Evolutionary conservation across 2,329 filamentous ascomycete genomes (phyloP), one percentile per base, ranked within the genome.

Genomic region (Sphaerulina populicola): DNA sequence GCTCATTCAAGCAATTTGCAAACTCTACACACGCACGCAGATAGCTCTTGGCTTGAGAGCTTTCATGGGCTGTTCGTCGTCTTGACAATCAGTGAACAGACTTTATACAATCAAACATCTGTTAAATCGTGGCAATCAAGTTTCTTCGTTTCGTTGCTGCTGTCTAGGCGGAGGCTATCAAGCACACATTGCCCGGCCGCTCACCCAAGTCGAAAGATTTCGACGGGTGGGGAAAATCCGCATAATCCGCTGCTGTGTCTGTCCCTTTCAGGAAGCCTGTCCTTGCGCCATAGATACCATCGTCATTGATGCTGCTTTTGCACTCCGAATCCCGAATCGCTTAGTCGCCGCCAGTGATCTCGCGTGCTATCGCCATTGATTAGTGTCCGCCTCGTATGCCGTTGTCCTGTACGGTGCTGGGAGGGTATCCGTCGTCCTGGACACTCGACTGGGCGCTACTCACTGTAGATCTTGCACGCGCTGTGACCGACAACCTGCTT

Each of bases 391-490:
- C 3, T 31, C 9, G 15, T 31, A n/a, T 21, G 11, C 11, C 21
- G 23, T 14, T 12, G 29, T 37, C 33, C 27, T 15, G 33, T 23
- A n/a, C 31, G 33, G n/a, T 29, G 12, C 11, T 4, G 40, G 33
- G 21, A n/a, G 18, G 29, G 46, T 33, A 8, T 49, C 15, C 33
- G 30, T 35, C n/a, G 41, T n/a, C 18, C 4, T 10, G 11, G 18
- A 9, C 2, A 14, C 30, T 29, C 23, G 12, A 38, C 27, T 30
- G 33, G 35, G 8, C 35, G 38, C 49, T 31, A 81, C 82, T 64
- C 77, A 85, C 82, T 98, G 87, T 96, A 98, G 79, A 98, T 94
- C 81, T 85, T 88, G 82, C 95, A 85, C 81, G 90, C 93, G 79
- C 85, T 91, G 83, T 98, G 94, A 65, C 82, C 82, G 64, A 97